Percentiles rank a stretch among this genome's conserved stretches.
These are phyloP conservation scores for Boechera divaricarpa DNA, from an alignment of 345 rosid genomes.

Conservation along the genomic window DNA sequence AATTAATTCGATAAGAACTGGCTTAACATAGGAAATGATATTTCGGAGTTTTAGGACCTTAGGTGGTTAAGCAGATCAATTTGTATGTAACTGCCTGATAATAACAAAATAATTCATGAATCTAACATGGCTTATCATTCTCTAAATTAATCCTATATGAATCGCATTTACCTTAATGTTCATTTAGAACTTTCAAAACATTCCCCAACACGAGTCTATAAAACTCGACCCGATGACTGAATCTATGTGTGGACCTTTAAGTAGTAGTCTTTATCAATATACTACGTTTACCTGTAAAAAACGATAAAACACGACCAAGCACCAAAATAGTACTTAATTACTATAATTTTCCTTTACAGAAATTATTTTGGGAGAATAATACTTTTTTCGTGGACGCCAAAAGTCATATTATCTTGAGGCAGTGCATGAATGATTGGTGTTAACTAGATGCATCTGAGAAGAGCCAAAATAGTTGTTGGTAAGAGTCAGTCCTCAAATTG, in stretches of 20 bases:
- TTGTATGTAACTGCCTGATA: background rate
- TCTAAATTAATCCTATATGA: background rate
- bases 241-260: constrained; percentile 25
- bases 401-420: constrained; percentile 42
- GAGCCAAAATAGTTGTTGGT: constrained; percentile 36
- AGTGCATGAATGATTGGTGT: constrained; percentile 32
- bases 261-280: constrained; percentile 22
- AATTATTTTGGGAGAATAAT: constrained; percentile 5
- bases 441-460: constrained; percentile 39
- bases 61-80: background rate
- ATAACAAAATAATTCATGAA: background rate
- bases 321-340: background rate
- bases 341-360: background rate
- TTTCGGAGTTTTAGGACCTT: too few species aligned
- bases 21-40: background rate
- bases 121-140: too few species aligned
- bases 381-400: constrained; percentile 36
- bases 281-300: background rate
- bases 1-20: background rate
- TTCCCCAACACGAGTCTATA: background rate
- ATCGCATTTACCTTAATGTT: background rate
- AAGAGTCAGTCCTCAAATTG: constrained; percentile 35
- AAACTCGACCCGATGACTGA: constrained; percentile 5
- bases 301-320: constrained; percentile 24
- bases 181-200: background rate